Evolutionary conservation across 2,329 filamentous ascomycete genomes (phyloP), one percentile per base, ranked within the genome.

Genomic region (Aureobasidium sp.): DNA sequence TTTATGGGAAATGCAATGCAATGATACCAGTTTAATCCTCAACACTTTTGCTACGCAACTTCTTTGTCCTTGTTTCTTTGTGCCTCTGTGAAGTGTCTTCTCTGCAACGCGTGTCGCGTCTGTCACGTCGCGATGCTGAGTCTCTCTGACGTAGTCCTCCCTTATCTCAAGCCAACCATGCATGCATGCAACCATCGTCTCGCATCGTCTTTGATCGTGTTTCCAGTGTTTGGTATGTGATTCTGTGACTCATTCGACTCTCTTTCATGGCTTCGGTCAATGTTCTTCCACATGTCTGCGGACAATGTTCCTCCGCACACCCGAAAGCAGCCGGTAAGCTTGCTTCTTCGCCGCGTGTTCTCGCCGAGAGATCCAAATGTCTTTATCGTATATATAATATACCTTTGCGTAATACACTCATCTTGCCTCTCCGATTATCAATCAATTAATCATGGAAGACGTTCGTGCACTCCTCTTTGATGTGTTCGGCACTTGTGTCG

Each of bases 401-500:
- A 54, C 9, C 32, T 27, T 42, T 13, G 4, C 36, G 32, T 16
- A 9, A 29, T 41, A 5, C 25, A 41, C 8, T 36, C 7, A 8
- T 21, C 34, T 42, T 42, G 7, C 21, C 32, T 36, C n/a, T n/a
- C 29, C 30, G 11, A 13, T 36, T n/a, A 25, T 36, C 11, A 11
- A 14, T 25, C 36, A 39, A 8, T 13, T 13, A 58, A 16, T 10
- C 21, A 59, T 59, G 57, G 57, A 59, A 29, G 37, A 69, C 65
- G 66, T 87, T 82, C 9, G 84, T 66, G 87, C 82, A 8, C 77
- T 91, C 37, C 79, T 86, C 59, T 91, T 90, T 69, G 88, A 91
- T 74, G 82, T 91, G 67, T 91, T 92, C 72, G 89, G 89, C 66
- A 94, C 90, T 1, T 84, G 87, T 65, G 89, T 94, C 49, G 82